Percentiles rank a stretch among this genome's conserved stretches.
These are phyloP conservation scores for Murraya paniculata DNA, from an alignment of 345 rosid genomes.

Conservation along the genomic window DNA sequence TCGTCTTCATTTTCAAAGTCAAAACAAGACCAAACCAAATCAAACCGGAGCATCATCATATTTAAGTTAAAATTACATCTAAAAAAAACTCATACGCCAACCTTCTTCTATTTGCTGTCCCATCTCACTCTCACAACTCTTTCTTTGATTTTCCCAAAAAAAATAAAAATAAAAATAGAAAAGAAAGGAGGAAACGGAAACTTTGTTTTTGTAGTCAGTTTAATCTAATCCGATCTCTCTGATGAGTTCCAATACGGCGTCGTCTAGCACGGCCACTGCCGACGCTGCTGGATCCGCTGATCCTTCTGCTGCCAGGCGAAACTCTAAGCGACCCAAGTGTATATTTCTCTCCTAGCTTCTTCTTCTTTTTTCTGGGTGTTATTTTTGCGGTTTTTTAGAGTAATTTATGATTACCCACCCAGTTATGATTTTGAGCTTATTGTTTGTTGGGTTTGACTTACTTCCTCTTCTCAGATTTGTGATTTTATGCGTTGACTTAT, in stretches of 20 bases:
- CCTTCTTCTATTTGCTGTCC: neutral
- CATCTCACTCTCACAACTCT: neutral
- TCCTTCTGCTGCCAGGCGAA: constrained; percentile 64
- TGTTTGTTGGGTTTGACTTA: neutral
- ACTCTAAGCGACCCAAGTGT: constrained; percentile 97
- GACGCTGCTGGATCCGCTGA: constrained; percentile 69
- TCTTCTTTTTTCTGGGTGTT: neutral
- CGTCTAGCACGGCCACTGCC: constrained; percentile 52
- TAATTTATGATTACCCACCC: neutral
- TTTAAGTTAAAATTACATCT: too few relatives aligned
- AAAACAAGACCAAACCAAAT: neutral
- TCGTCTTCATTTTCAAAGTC: neutral
- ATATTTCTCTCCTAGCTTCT: constrained; percentile 13
- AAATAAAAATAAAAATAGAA: too few relatives aligned
- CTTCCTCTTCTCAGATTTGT: neutral
- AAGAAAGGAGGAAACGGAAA: neutral
- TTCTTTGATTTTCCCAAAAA: neutral
- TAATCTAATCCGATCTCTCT: neutral
- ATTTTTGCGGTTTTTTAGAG: neutral
- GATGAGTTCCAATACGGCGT: constrained; percentile 58
- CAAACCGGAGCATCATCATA: neutral
- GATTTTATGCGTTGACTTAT: neutral
- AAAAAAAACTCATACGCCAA: neutral
- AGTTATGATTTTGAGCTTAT: neutral
- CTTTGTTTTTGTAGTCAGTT: neutral